Conservation (phyloP, 768 basidiomycete genomes). For the Neoboletus subvelutipes region DNA sequence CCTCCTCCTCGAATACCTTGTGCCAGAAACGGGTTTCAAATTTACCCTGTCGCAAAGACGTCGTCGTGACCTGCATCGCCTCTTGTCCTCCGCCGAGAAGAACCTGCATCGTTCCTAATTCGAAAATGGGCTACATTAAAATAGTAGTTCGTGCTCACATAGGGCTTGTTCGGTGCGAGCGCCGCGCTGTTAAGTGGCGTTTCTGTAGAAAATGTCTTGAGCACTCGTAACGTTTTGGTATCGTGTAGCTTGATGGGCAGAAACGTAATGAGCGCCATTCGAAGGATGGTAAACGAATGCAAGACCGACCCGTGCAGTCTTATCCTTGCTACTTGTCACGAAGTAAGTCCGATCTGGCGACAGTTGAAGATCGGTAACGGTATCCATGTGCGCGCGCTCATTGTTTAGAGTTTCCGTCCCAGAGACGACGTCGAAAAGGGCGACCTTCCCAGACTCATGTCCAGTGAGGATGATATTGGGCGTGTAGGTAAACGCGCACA, state of each 20-base stretch:
- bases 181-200: constrained; percentile 95
- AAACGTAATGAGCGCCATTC: not conserved
- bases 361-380: constrained; percentile 90
- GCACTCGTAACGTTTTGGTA: constrained; percentile 80
- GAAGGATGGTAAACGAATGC: not conserved
- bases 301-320: constrained; percentile 77
- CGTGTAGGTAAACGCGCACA: constrained; percentile 84
- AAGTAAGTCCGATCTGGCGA: constrained; percentile 91
- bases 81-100: constrained; percentile 97
- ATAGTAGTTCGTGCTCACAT: constrained; percentile 46
- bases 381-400: constrained; percentile 84
- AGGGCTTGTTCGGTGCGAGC: constrained; percentile 79
- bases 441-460: constrained; percentile 95
- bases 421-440: constrained; percentile 83
- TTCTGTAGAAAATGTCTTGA: constrained; percentile 93
- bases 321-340: constrained; percentile 95
- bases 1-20: constrained; percentile 93
- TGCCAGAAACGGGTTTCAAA: constrained; percentile 99
- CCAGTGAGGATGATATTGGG: constrained; percentile 85
- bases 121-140: not conserved
- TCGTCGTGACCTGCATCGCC: constrained; percentile 96
- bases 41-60: constrained; percentile 90
- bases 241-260: constrained; percentile 67
- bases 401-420: constrained; percentile 83
- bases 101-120: constrained; percentile 45